Percentiles rank a stretch among this genome's conserved stretches.
Evolutionary conservation across 129 eudicot species (phyloP).

Genomic region (Cynara cardunculus): DNA sequence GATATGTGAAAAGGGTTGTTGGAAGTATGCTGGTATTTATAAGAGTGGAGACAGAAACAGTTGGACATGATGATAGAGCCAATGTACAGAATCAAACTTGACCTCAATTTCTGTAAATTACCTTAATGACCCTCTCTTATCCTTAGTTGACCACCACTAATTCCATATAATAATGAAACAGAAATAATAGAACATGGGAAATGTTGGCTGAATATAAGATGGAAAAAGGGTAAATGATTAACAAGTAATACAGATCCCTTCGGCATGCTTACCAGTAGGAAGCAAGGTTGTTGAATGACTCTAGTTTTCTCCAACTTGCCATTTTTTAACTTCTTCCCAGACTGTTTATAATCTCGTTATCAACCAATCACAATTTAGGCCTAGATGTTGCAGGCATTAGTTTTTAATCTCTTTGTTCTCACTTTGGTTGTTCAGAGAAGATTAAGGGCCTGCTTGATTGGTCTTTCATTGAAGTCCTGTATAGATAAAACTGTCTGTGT

Average conservation of each 20-base stretch:
- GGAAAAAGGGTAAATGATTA: slow-evolving; percentile 4
- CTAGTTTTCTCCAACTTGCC: slow-evolving; percentile 16
- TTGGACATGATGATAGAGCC: slow-evolving; percentile 27
- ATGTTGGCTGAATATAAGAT: slow-evolving; percentile 15
- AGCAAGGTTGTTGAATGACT: slow-evolving; percentile 12
- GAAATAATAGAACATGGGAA: slow-evolving; percentile 15
- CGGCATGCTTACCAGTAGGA: slow-evolving; percentile 27
- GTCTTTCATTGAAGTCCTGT: no score
- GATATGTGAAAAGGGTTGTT: slow-evolving; percentile 28
- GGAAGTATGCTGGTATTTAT: slow-evolving; percentile 21
- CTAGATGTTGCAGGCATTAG: neutral
- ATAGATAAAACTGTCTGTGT: no score
- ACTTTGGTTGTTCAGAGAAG: neutral
- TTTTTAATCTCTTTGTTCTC: neutral
- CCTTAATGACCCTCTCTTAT: slow-evolving; percentile 27
- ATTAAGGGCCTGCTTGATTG: no score
- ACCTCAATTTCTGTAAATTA: slow-evolving; percentile 16
- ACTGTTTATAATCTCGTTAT: neutral
- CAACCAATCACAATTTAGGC: neutral
- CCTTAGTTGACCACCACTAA: slow-evolving; percentile 34
- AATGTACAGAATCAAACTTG: slow-evolving; percentile 24
- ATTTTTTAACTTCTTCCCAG: neutral
- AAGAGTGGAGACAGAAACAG: slow-evolving; percentile 24
- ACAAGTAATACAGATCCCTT: neutral
- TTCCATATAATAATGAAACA: slow-evolving; percentile 12